Percentiles rank a stretch among this genome's conserved stretches.
Conservation (phyloP, 306 rosid species). For the Corylus avellana region DNA sequence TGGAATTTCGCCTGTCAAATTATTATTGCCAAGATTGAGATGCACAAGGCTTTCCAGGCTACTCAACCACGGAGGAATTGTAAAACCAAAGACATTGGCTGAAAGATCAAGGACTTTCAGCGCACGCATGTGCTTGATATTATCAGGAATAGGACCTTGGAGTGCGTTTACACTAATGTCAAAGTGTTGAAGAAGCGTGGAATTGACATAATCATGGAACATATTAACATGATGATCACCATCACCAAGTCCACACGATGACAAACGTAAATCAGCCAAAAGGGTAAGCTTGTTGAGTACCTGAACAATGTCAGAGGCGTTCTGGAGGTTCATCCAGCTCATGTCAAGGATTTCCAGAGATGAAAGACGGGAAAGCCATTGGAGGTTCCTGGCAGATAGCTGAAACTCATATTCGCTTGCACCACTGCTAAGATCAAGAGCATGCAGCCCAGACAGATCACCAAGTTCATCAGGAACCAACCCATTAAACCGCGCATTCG, state of each 20-base stretch:
- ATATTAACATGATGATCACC: background rate
- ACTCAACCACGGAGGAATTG: slow-evolving; percentile 23
- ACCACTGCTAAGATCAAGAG: slow-evolving; percentile 23
- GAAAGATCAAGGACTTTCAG: slow-evolving; percentile 20
- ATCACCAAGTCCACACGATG: slow-evolving; percentile 20
- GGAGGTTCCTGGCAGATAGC: background rate
- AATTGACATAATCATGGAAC: slow-evolving; percentile 18
- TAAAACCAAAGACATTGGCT: background rate
- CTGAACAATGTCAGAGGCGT: slow-evolving; percentile 4
- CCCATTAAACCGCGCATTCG: slow-evolving; percentile 17
- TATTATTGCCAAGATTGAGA: slow-evolving; percentile 19
- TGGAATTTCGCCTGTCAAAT: slow-evolving; percentile 7
- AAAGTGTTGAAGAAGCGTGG: slow-evolving; percentile 16
- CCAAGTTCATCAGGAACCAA: slow-evolving; percentile 11
- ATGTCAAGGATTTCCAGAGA: slow-evolving; percentile 10
- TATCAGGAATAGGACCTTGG: slow-evolving; percentile 17
- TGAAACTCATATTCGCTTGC: slow-evolving; percentile 9
- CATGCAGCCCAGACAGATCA: background rate
- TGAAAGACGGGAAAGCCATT: slow-evolving; percentile 16
- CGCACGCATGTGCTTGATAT: slow-evolving; percentile 7
- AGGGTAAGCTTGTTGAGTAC: slow-evolving; percentile 20
- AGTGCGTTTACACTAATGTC: slow-evolving; percentile 9
- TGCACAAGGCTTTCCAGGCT: slow-evolving; percentile 1
- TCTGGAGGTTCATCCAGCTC: slow-evolving; percentile 11
- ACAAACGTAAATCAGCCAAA: slow-evolving; percentile 13